These are phyloP conservation scores for Cryptomeria japonica DNA, from an alignment of 75 land plant species.

Conservation along the genomic window DNA sequence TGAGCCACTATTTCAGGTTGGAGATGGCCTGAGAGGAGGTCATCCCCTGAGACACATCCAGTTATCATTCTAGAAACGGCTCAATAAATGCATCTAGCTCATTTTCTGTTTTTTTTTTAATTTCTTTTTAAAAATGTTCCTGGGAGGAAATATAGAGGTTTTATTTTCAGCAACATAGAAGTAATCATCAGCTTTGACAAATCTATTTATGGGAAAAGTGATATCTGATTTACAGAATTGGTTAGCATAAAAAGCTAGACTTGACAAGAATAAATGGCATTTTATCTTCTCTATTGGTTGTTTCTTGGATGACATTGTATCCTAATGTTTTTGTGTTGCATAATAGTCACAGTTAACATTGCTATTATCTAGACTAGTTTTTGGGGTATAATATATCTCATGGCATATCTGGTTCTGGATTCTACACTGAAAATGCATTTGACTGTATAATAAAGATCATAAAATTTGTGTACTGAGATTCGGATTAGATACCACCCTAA, in stretches of 20 bases:
- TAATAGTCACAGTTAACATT: background rate
- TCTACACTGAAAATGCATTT: background rate
- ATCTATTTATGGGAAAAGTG: background rate
- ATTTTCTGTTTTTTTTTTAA: no score
- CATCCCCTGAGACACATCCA: no score
- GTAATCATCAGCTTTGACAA: background rate
- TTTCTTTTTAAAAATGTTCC: background rate
- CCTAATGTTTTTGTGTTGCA: background rate
- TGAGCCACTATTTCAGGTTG: no score
- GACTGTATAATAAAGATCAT: background rate
- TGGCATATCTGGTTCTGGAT: background rate
- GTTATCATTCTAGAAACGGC: no score
- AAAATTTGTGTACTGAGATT: background rate
- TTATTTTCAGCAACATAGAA: background rate
- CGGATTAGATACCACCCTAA: background rate
- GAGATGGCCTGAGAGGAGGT: no score
- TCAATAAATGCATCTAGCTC: no score
- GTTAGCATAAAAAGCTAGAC: background rate
- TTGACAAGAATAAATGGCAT: background rate
- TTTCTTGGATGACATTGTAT: background rate
- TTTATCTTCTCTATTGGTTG: constrained; percentile 4
- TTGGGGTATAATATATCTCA: background rate
- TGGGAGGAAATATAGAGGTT: background rate
- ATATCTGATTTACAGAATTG: background rate
- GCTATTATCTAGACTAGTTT: background rate